Percentiles rank a stretch among this genome's conserved stretches.
These are phyloP conservation scores for Wallacemonas sp. DNA, from an alignment of 208 protist species.

Conservation along the genomic window DNA sequence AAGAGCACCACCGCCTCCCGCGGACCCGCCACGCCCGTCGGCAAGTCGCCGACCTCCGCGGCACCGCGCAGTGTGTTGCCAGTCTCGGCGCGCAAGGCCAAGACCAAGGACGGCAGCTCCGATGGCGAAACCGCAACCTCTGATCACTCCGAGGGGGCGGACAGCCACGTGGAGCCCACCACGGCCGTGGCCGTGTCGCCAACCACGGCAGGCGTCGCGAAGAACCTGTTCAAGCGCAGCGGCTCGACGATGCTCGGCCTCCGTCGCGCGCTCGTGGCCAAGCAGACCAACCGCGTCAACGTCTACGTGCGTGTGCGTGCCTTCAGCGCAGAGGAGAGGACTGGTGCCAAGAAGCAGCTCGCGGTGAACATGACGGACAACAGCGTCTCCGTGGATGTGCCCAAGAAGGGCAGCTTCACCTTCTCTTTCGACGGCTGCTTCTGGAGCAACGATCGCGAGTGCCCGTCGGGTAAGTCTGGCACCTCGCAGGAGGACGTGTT, in stretches of 20 bases:
- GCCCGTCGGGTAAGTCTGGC: slow-evolving; percentile 41
- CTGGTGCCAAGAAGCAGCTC: slow-evolving; percentile 35
- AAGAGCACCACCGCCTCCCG: slow-evolving; percentile 17
- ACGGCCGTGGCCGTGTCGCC: slow-evolving; percentile 62
- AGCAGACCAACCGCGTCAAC: slow-evolving; percentile 73
- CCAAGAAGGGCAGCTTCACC: slow-evolving; percentile 69
- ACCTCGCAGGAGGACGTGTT: slow-evolving; percentile 88
- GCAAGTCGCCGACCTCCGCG: slow-evolving; percentile 4
- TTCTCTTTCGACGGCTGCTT: slow-evolving; percentile 95
- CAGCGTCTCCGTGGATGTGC: slow-evolving; percentile 65
- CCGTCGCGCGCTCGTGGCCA: slow-evolving; percentile 34
- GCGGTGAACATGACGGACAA: slow-evolving; percentile 73
- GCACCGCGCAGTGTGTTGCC: slow-evolving; percentile 15
- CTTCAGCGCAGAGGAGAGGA: slow-evolving; percentile 50
- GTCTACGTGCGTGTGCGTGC: slow-evolving; percentile 87
- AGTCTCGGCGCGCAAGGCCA: slow-evolving; percentile 22
- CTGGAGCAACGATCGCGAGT: slow-evolving; percentile 83
- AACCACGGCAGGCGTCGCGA: slow-evolving; percentile 54
- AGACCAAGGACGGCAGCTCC: slow-evolving; percentile 16
- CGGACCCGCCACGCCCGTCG: slow-evolving; percentile 19
- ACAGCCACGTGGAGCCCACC: slow-evolving; percentile 25
- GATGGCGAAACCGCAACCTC: slow-evolving; percentile 34
- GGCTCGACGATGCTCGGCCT: slow-evolving; percentile 42
- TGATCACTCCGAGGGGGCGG: slow-evolving; percentile 22
- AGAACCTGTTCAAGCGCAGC: slow-evolving; percentile 48